Base-by-base conservation (phyloP, 2,329 filamentous ascomycete species). In the Nigrospora osmanthi region DNA sequence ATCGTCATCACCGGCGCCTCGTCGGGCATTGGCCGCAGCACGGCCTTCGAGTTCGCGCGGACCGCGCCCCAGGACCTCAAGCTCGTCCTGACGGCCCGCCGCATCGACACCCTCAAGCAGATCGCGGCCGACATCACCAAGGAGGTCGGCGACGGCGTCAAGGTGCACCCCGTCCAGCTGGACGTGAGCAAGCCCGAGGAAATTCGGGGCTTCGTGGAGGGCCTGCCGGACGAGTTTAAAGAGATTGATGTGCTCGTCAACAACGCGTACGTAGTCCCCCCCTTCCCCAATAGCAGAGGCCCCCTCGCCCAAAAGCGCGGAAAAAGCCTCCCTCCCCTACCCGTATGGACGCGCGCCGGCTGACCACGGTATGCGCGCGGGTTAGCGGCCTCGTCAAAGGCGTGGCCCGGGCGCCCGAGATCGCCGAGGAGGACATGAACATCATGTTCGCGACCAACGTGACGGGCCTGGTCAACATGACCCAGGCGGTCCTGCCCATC, bases 361-460 rank as follows among this genome's bases (percentile, higher is more conserved):
- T 31, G 38, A 7, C 44, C 23, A 31, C 30, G 16, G n/a, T 10
- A 23, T 17, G 16, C 6, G 12, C 17, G 35, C n/a, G n/a, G n/a
- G n/a, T 43, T 52, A 93, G 88, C 40, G 91, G 91, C 36, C 78
- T 96, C 16, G 91, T 95, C 49, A 91, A 87, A 66, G 90, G 89
- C 52, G 80, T 95, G 12, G 91, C 87, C 41, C 81, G 85, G 61
- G 89, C 89, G 1, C 90, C 90, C 15, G 78, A 87, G 35, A 96
- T 98, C 61, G 76, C 74, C 14, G 76, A 87, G 57, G 82, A 83
- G 47, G 91, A 98, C 68, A 85, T 96, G 56, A 75, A 85, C 56
- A 59, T 83, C 63, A 96, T 97, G 89, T 88, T 96, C 61, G 70
- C 78, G 39, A 97, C 93, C 47, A 98, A 98, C 63, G 90, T 97